Evolutionary conservation across 2,329 filamentous ascomycete species (phyloP).

Genomic region (Thelonectria rubi): DNA sequence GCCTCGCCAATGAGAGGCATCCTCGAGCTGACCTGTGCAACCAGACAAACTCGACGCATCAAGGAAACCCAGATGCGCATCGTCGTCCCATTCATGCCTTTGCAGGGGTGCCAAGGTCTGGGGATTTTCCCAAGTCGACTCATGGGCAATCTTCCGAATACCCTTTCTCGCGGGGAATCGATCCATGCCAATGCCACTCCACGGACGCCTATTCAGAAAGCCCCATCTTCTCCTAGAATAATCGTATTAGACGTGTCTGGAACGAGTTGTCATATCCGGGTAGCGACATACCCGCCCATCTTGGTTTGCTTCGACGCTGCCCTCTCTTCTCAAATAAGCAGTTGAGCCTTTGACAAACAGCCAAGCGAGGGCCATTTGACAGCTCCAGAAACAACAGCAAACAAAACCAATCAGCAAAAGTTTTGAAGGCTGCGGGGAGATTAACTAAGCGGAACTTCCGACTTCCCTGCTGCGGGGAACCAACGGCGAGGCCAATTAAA

Average conservation of each 20-base stretch:
- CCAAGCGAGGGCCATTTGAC: constrained; percentile 43
- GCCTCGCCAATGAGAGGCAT: constrained; percentile 34
- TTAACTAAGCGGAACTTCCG: constrained; percentile 62
- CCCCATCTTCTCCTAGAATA: too few species aligned
- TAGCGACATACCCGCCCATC: constrained; percentile 36
- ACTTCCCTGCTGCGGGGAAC: constrained; percentile 50
- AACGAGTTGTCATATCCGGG: constrained; percentile 44
- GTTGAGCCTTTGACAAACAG: constrained; percentile 14
- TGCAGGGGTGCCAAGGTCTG: constrained; percentile 52
- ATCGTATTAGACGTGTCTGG: too few species aligned
- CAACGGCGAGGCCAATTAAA: constrained; percentile 33
- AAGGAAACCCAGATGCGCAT: constrained; percentile 60
- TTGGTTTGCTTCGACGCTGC: constrained; percentile 50
- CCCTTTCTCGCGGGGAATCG: too few species aligned
- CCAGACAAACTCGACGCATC: constrained; percentile 75
- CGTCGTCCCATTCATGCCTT: constrained; percentile 72
- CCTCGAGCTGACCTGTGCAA: constrained; percentile 73
- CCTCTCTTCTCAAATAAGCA: constrained; percentile 41
- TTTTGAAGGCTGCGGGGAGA: constrained; percentile 60
- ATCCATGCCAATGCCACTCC: too few species aligned
- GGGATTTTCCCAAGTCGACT: constrained; percentile 53
- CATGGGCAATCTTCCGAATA: too few species aligned
- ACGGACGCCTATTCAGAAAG: too few species aligned
- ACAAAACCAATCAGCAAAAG: constrained; percentile 47
- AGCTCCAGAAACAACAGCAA: too few species aligned